A percentile compares a stretch with the other conserved stretches of the same genome.
phyloP scores from a whole-genome alignment of 495 filamentous ascomycete genomes.

The Aspergillus incahuasiensis region DNA sequence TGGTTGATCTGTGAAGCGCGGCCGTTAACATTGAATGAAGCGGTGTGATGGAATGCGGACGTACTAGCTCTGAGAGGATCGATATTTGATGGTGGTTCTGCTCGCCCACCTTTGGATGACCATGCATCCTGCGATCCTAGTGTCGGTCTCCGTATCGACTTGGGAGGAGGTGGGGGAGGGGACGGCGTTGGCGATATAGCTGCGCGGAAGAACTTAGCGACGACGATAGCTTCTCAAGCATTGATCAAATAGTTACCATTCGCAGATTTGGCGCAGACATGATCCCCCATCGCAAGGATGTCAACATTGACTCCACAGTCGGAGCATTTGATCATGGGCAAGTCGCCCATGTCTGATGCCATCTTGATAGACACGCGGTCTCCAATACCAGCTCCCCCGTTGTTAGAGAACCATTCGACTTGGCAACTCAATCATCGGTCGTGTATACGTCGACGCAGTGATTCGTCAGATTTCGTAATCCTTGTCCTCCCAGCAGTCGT shows the following conservation, averaged over 20 bases:
- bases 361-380: slow-evolving; percentile 11
- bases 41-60: slow-evolving; percentile 16
- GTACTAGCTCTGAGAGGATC: slow-evolving; percentile 53
- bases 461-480: background rate
- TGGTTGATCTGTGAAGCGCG: slow-evolving; percentile 50
- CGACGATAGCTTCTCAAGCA: background rate
- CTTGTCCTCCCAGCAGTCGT: background rate
- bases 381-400: slow-evolving; percentile 5
- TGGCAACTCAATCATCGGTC: slow-evolving; percentile 10
- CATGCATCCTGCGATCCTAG: slow-evolving; percentile 11
- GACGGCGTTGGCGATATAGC: slow-evolving; percentile 21
- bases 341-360: slow-evolving; percentile 50
- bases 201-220: slow-evolving; percentile 10
- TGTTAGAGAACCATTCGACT: slow-evolving; percentile 14
- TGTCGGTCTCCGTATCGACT: slow-evolving; percentile 12
- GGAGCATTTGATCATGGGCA: slow-evolving; percentile 96
- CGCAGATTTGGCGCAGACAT: slow-evolving; percentile 54
- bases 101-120: slow-evolving; percentile 22
- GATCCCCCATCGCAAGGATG: slow-evolving; percentile 89
- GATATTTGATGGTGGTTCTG: slow-evolving; percentile 46
- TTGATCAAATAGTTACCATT: slow-evolving; percentile 12
- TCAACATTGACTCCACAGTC: slow-evolving; percentile 79
- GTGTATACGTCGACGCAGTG: slow-evolving; percentile 2
- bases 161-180: slow-evolving; percentile 37
- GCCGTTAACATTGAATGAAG: slow-evolving; percentile 3